A percentile compares a stretch with the other conserved stretches of the same genome.
Conservation (phyloP, 163 green algal species). For the Scenedesmus sp. region DNA sequence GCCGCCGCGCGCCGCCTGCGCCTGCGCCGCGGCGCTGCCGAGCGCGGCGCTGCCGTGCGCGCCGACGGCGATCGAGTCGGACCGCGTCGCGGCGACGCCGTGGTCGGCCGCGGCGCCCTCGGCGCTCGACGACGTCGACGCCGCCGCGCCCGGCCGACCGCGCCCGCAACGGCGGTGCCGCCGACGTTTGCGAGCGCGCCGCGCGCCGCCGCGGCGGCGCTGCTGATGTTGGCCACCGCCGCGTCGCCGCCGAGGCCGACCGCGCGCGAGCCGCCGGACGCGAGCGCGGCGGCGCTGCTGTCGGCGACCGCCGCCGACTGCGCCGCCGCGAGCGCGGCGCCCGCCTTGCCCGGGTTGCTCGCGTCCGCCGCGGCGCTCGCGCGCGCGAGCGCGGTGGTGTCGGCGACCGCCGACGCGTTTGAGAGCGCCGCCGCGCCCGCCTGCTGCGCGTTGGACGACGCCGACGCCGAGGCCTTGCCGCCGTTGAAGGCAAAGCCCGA, state of each 20-base stretch:
- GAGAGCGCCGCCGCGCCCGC: background rate
- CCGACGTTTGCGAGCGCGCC: background rate
- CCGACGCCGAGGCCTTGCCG: slow-evolving; percentile 14
- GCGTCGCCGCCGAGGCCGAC: background rate
- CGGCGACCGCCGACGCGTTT: background rate
- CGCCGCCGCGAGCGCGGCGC: no score
- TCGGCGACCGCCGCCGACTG: background rate
- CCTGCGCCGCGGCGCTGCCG: background rate
- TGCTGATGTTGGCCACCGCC: background rate
- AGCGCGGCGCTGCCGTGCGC: background rate
- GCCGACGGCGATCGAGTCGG: slow-evolving; percentile 21
- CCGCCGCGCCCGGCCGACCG: background rate
- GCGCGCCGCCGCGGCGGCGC: background rate
- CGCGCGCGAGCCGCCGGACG: background rate
- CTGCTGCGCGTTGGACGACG: background rate
- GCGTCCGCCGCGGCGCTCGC: background rate
- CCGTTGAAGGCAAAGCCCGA: slow-evolving; percentile 30
- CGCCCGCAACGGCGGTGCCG: slow-evolving; percentile 20
- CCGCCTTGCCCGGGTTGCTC: no score
- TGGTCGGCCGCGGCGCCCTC: slow-evolving; percentile 10
- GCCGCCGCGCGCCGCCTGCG: background rate
- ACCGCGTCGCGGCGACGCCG: background rate
- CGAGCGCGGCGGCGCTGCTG: background rate
- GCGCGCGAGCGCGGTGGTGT: background rate
- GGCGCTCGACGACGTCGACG: background rate